A percentile compares a stretch with the other conserved stretches of the same genome.
Evolutionary conservation across 371 early-diverging fungal species (phyloP).

Genomic region (Mucor racemosus): DNA sequence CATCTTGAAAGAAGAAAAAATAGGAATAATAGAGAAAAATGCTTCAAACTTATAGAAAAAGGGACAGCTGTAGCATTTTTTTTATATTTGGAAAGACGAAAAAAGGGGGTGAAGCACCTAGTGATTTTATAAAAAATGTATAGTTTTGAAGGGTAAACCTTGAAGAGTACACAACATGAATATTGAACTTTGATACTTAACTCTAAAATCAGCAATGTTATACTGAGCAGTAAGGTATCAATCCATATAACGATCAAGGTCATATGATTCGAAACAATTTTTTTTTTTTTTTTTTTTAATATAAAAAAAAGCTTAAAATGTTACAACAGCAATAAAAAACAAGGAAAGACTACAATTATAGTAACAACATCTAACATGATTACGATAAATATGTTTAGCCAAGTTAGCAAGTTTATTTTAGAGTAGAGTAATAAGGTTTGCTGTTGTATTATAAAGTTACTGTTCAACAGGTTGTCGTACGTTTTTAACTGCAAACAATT

Average conservation of each 20-base stretch:
- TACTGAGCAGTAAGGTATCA: background rate
- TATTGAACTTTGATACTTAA: conserved; percentile 3
- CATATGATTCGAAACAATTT: background rate
- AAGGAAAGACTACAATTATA: background rate
- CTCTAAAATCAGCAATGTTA: conserved; percentile 1
- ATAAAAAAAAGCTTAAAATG: background rate
- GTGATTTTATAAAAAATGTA: background rate
- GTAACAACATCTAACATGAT: background rate
- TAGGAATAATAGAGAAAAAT: background rate
- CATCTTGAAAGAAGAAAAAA: background rate
- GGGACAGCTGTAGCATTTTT: background rate
- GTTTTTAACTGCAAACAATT: background rate
- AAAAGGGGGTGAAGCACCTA: background rate
- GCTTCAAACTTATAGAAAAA: background rate
- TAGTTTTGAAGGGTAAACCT: background rate
- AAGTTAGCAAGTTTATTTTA: background rate
- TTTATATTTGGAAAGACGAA: background rate
- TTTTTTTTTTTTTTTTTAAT: background rate
- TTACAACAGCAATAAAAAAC: background rate
- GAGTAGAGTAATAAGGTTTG: background rate
- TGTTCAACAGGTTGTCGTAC: conserved; percentile 7
- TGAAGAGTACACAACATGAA: conserved; percentile 7
- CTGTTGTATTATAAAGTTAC: conserved; percentile 4
- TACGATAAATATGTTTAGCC: background rate
- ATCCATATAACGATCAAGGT: background rate